Evolutionary conservation across 164 flowering plant genomes (phyloP).

Genomic region (Vitis rupestris): DNA sequence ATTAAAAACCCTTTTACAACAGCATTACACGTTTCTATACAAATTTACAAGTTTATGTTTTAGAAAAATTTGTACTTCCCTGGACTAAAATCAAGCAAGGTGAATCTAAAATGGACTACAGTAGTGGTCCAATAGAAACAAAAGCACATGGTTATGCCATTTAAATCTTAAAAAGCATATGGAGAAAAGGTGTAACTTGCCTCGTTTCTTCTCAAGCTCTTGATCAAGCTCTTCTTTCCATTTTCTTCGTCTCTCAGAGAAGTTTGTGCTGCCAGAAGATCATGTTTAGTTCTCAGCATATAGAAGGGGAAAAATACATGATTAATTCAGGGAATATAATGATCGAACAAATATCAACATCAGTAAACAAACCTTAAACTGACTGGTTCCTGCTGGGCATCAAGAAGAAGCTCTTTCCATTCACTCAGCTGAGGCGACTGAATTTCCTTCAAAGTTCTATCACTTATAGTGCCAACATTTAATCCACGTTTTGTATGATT

Average conservation of each 20-base stretch:
- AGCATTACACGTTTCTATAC: not conserved
- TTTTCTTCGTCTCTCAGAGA: slow-evolving; percentile 43
- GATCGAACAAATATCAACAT: not conserved
- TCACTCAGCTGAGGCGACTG: slow-evolving; percentile 28
- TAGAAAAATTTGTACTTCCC: not conserved
- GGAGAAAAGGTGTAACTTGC: slow-evolving; percentile 10
- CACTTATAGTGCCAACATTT: slow-evolving; percentile 23
- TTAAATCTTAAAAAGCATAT: no score
- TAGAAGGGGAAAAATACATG: no score
- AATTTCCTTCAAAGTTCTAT: slow-evolving; percentile 24
- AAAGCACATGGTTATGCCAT: no score
- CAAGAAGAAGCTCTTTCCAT: slow-evolving; percentile 19
- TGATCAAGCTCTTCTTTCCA: slow-evolving; percentile 61
- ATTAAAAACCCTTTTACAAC: not conserved
- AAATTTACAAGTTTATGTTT: not conserved
- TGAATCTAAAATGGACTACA: not conserved
- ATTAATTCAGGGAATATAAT: no score
- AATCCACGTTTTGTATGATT: slow-evolving; percentile 24
- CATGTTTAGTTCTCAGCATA: not conserved
- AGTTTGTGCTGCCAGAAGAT: slow-evolving; percentile 18
- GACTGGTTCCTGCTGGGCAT: slow-evolving; percentile 27
- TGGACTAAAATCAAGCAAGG: not conserved
- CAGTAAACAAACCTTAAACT: slow-evolving; percentile 35
- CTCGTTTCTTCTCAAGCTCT: slow-evolving; percentile 55
- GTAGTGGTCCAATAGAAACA: not conserved